These are phyloP conservation scores for Hypoxylon sp. DNA, from an alignment of 2,329 filamentous ascomycete genomes.

Conservation along the genomic window DNA sequence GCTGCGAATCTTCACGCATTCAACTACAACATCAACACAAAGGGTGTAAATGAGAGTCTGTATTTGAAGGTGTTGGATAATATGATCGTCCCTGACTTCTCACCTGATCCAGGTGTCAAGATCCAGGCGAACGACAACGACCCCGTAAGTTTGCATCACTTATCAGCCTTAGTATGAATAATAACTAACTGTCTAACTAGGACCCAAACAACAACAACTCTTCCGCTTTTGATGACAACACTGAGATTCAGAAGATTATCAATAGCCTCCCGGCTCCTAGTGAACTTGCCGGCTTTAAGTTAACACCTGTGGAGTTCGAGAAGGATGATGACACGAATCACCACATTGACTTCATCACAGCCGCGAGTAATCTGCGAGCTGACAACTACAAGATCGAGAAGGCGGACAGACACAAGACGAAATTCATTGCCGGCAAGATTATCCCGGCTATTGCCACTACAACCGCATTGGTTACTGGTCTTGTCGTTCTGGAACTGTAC, in stretches of 20 bases:
- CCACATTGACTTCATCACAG: conserved; percentile 99
- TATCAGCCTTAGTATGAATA: not conserved
- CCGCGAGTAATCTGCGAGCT: conserved; percentile 94
- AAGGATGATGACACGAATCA: conserved; percentile 99
- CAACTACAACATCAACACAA: conserved; percentile 97
- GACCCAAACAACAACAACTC: conserved; percentile 80
- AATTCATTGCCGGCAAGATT: conserved; percentile 99
- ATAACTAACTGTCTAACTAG: conserved; percentile 54
- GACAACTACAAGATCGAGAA: conserved; percentile 98
- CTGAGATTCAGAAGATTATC: conserved; percentile 81
- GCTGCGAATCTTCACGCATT: conserved; percentile 95
- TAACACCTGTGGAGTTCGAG: conserved; percentile 95
- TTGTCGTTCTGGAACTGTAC: conserved; percentile 93
- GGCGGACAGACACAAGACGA: conserved; percentile 96
- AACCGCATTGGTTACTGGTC: conserved; percentile 92
- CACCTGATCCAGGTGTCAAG: conserved; percentile 90
- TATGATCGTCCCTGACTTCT: conserved; percentile 96
- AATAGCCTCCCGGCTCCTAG: conserved; percentile 83
- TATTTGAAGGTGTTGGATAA: conserved; percentile 87
- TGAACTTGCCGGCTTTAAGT: conserved; percentile 86
- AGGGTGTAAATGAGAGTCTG: conserved; percentile 76
- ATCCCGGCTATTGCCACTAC: conserved; percentile 99
- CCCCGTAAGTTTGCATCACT: conserved; percentile 68
- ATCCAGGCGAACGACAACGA: conserved; percentile 98
- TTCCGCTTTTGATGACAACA: conserved; percentile 76